Evolutionary conservation across 2,329 filamentous ascomycete genomes (phyloP), one percentile per base, ranked within the genome.

Genomic region (Amauroascus verrucosus): DNA sequence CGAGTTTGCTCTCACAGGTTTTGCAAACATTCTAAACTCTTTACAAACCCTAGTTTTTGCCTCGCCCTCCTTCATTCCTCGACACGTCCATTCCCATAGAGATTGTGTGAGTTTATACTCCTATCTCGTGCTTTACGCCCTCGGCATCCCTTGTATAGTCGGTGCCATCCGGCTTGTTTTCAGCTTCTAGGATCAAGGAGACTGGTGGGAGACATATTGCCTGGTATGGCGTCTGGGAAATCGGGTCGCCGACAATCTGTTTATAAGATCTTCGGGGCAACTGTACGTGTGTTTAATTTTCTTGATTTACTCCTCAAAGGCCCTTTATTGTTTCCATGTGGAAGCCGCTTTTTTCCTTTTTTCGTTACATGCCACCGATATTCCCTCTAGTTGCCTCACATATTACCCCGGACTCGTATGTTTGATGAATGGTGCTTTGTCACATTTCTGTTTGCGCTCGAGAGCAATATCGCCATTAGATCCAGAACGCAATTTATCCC

Each of bases 201-300:
- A 28, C 32, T 6, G 38, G 20, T 33, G 4, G 41, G 26, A 5
- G 44, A 6, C 8, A 37, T 48, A 32, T 52, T 14, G 45, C 47
- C 55, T 58, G 61, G 48, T 58, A 68, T 68, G 66, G 60, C 65
- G 26, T 62, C 63, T 30, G 63, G 63, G 20, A 54, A 53, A 41
- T 61, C 60, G 41, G 59, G 61, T 51, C 64, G 62, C 43, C 61
- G 63, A 53, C 62, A 63, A 44, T 64, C 63, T 40, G 63, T 63
- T n/a, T 61, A 63, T 58, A 67, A 66, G 58, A 67, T 62, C 55
- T 69, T 64, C 51, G 67, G 65, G 58, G 65, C 65, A 41, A 65
- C 63, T 57, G 67, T 69, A 59, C 65, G 67, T 66, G 38, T 24
- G 14, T 20, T 33, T 54, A 13, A 9, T n/a, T 24, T 28, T n/a